These are phyloP conservation scores for Syzygium syzygioides DNA, from an alignment of 441 rosid species.

Conservation along the genomic window DNA sequence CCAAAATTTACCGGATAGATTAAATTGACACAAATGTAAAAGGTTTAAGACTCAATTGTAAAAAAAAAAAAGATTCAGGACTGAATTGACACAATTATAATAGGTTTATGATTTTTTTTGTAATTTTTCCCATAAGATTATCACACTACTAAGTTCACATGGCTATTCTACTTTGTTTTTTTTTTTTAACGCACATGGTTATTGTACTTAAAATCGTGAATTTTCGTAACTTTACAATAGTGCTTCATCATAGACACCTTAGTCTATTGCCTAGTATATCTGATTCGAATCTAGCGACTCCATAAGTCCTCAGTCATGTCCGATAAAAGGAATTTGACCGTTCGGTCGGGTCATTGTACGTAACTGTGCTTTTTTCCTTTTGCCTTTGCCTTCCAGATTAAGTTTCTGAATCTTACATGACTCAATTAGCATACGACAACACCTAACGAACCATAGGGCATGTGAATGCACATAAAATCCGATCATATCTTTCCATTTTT, in stretches of 20 bases:
- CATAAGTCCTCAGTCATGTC: background rate
- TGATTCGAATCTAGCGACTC: background rate
- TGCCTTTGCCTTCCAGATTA: background rate
- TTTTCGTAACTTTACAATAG: background rate
- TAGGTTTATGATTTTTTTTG: no score
- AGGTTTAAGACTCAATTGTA: no score
- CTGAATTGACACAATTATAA: no score
- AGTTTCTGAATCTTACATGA: background rate
- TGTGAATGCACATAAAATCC: background rate
- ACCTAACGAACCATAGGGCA: background rate
- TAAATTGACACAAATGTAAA: no score
- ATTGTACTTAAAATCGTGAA: background rate
- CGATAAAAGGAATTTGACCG: background rate
- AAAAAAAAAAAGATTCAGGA: no score
- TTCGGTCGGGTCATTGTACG: background rate
- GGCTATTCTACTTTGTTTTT: background rate
- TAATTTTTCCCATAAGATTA: background rate
- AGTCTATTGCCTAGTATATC: background rate
- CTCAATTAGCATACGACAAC: background rate
- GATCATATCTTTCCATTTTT: background rate
- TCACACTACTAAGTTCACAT: background rate
- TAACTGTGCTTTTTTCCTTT: background rate
- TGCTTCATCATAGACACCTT: background rate
- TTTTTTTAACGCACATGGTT: background rate
- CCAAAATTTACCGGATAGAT: no score